Conservation (phyloP, 225 moss, liverwort and hornwort species). For the Bryoerythrophyllum caledonicum region DNA sequence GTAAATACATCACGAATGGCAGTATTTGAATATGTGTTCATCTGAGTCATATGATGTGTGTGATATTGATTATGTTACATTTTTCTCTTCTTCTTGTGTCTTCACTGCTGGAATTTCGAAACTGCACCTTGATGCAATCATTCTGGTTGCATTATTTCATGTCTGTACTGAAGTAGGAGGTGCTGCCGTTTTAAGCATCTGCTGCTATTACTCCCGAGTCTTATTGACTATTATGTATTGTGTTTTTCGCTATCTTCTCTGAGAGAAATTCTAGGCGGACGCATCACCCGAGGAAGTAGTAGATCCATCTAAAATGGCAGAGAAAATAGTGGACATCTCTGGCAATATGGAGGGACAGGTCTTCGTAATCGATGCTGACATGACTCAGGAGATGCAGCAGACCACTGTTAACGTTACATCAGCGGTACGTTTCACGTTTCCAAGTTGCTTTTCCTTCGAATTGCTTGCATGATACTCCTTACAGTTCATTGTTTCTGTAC, state of each 20-base stretch:
- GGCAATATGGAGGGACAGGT: slow-evolving; percentile 97
- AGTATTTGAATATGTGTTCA: slow-evolving; percentile 2
- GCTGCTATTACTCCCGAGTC: not conserved
- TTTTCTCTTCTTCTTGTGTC: not conserved
- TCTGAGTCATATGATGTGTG: slow-evolving; percentile 1
- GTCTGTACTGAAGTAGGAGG: not conserved
- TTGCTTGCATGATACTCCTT: slow-evolving; percentile 21
- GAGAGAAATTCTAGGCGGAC: no score
- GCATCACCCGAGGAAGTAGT: no score
- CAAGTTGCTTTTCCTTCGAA: no score
- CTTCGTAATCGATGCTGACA: slow-evolving; percentile 93
- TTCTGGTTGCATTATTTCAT: not conserved
- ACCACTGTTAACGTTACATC: slow-evolving; percentile 92
- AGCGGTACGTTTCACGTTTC: slow-evolving; percentile 67
- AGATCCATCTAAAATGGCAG: slow-evolving; percentile 39
- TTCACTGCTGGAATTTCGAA: not conserved
- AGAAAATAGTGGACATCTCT: no score
- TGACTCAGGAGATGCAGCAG: slow-evolving; percentile 99
- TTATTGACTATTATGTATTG: not conserved
- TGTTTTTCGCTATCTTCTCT: not conserved
- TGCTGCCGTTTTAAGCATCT: not conserved
- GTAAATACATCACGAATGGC: slow-evolving; percentile 3
- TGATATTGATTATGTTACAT: not conserved
- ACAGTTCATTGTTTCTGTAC: slow-evolving; percentile 12
- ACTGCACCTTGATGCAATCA: slow-evolving; percentile 18